A percentile compares a stretch with the other conserved stretches of the same genome.
Evolutionary conservation across 176 grass and related monocot genomes (phyloP).

Genomic region (Aegilops sharonensis): DNA sequence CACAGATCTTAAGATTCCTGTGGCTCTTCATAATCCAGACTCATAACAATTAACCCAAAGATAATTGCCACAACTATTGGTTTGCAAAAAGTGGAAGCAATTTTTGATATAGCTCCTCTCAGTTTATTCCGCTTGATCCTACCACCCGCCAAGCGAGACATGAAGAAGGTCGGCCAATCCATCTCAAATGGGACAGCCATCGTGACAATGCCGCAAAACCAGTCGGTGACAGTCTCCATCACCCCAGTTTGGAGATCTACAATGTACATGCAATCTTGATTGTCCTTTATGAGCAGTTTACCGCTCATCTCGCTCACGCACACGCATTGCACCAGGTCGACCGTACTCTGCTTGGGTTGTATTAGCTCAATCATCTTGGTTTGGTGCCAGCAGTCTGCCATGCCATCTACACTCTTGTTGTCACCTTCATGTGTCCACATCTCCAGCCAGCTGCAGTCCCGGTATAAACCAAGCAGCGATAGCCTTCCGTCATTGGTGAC

Average conservation of each 20-base stretch:
- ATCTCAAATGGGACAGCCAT: too few relatives aligned
- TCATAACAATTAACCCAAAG: too few relatives aligned
- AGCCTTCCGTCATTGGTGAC: neutral
- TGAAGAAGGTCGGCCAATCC: too few relatives aligned
- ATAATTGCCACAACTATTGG: too few relatives aligned
- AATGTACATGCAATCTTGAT: neutral
- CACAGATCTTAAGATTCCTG: neutral
- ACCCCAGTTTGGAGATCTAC: neutral
- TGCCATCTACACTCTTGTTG: neutral
- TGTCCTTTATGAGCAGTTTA: neutral
- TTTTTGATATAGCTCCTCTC: too few relatives aligned
- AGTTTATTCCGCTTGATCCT: too few relatives aligned
- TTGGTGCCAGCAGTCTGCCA: neutral
- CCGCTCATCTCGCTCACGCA: neutral
- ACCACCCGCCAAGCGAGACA: too few relatives aligned
- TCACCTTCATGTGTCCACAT: neutral
- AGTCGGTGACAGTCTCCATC: neutral
- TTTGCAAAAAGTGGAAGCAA: too few relatives aligned
- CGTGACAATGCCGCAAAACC: too few relatives aligned
- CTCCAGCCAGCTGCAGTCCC: neutral
- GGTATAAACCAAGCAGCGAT: neutral
- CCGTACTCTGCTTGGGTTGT: neutral
- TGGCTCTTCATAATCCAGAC: neutral
- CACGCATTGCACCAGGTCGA: neutral
- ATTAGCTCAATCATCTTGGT: neutral